Conservation (phyloP, 108 stramenopile genomes). For the Fragilaria crotonensis region DNA sequence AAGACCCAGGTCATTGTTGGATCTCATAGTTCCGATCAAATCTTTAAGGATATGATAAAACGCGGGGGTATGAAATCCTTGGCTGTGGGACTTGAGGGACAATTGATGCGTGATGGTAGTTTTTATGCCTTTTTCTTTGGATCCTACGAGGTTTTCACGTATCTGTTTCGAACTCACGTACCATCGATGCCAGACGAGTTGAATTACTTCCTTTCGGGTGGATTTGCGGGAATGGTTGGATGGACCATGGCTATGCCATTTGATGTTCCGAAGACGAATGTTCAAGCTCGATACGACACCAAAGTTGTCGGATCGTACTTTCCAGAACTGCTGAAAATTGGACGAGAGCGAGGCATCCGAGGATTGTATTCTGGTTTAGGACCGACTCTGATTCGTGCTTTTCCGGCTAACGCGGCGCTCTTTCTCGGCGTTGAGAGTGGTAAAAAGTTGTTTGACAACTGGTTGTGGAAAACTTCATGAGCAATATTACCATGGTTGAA, state of each 20-base stretch:
- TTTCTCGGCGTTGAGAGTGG: slow-evolving; percentile 85
- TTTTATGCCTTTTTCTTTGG: slow-evolving; percentile 83
- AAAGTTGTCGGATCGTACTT: slow-evolving; percentile 79
- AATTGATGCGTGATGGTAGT: slow-evolving; percentile 72
- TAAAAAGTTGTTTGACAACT: slow-evolving; percentile 76
- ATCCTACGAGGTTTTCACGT: slow-evolving; percentile 76
- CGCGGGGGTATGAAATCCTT: slow-evolving; percentile 47
- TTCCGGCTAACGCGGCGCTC: slow-evolving; percentile 88
- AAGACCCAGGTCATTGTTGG: slow-evolving; percentile 81
- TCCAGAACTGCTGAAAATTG: slow-evolving; percentile 69
- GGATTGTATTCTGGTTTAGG: slow-evolving; percentile 73
- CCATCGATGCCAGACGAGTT: slow-evolving; percentile 85
- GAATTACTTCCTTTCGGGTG: slow-evolving; percentile 81
- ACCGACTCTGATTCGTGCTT: slow-evolving; percentile 80
- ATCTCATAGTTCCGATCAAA: slow-evolving; percentile 40
- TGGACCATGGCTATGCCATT: slow-evolving; percentile 87
- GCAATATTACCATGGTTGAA: background rate
- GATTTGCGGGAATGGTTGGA: slow-evolving; percentile 83
- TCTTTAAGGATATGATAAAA: slow-evolving; percentile 61
- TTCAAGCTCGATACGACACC: slow-evolving; percentile 80
- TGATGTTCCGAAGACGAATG: slow-evolving; percentile 90
- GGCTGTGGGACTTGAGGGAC: slow-evolving; percentile 81
- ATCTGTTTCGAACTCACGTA: slow-evolving; percentile 64
- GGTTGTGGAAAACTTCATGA: slow-evolving; percentile 35
- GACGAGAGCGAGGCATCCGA: slow-evolving; percentile 51